These are phyloP conservation scores for Bondarzewia mesenterica DNA, from an alignment of 1,284 basidiomycete genomes.

Conservation along the genomic window DNA sequence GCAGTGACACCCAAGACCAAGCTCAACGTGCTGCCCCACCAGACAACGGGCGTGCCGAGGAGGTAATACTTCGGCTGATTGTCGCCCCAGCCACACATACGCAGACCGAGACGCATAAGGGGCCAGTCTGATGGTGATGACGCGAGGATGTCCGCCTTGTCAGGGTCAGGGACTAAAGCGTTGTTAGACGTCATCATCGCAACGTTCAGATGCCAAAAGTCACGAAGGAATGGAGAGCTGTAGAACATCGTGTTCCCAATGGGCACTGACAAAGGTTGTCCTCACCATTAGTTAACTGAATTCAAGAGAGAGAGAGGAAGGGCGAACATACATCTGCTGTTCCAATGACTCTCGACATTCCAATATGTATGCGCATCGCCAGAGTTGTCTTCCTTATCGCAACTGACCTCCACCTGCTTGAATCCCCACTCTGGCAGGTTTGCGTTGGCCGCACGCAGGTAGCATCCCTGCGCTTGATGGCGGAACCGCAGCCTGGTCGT, in stretches of 20 bases:
- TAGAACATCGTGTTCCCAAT: constrained; percentile 78
- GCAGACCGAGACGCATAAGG: constrained; percentile 76
- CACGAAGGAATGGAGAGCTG: constrained; percentile 87
- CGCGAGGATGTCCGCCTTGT: constrained; percentile 96
- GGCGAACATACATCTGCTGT: constrained; percentile 69
- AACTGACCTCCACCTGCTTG: constrained; percentile 96
- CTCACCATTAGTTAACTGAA: constrained; percentile 3
- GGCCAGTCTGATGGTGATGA: constrained; percentile 94
- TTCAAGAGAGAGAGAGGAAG: constrained; percentile 3
- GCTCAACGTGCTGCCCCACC: constrained; percentile 79
- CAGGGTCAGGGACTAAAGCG: constrained; percentile 91
- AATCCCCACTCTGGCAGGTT: constrained; percentile 97
- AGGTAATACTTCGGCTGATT: constrained; percentile 88
- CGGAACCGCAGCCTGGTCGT: constrained; percentile 86
- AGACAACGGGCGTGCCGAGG: constrained; percentile 86
- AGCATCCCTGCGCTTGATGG: constrained; percentile 78
- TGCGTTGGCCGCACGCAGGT: constrained; percentile 84
- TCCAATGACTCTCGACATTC: constrained; percentile 98
- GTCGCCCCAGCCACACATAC: constrained; percentile 98
- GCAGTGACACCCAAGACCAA: constrained; percentile 51
- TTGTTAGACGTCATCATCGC: constrained; percentile 99
- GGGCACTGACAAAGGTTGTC: constrained; percentile 52
- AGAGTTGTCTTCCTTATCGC: constrained; percentile 83
- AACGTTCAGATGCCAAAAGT: constrained; percentile 98
- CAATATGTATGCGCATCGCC: constrained; percentile 87